These are phyloP conservation scores for Monosporozyma aquatica DNA, from an alignment of 805 yeast species.

Conservation along the genomic window DNA sequence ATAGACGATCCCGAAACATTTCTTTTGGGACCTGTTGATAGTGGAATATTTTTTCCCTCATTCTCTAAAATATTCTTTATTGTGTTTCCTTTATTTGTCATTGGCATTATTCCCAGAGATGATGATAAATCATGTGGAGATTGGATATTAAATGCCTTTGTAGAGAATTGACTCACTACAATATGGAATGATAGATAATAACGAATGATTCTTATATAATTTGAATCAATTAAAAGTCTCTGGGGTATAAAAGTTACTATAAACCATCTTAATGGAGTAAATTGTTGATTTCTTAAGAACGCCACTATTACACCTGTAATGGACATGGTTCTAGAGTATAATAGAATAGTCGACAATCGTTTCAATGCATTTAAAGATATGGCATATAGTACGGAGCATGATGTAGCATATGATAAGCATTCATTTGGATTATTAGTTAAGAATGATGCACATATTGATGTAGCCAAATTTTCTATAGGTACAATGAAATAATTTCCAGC, in stretches of 20 bases:
- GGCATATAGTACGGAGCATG: slow-evolving; percentile 25
- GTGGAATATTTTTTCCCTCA: not conserved
- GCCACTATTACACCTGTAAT: not conserved
- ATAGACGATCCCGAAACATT: not conserved
- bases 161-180: slow-evolving; percentile 18
- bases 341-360: slow-evolving; percentile 7
- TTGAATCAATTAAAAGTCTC: not conserved
- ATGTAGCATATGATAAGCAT: slow-evolving; percentile 22
- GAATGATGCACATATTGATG: slow-evolving; percentile 27
- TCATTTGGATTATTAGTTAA: slow-evolving; percentile 27
- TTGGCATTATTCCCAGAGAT: not conserved
- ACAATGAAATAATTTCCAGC: slow-evolving; percentile 16
- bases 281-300: not conserved
- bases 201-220: slow-evolving; percentile 3
- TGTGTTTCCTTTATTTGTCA: not conserved
- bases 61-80: not conserved
- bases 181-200: slow-evolving; percentile 26
- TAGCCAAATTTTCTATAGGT: slow-evolving; percentile 23
- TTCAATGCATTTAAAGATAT: slow-evolving; percentile 13
- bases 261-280: not conserved
- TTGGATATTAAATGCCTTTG: not conserved
- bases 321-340: not conserved
- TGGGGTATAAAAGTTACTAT: not conserved
- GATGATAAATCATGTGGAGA: not conserved
- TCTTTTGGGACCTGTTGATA: not conserved